Percentiles rank a stretch among this genome's conserved stretches.
Evolutionary conservation across 768 basidiomycete genomes (phyloP).

Genomic region (Rhodotorula graminis): DNA sequence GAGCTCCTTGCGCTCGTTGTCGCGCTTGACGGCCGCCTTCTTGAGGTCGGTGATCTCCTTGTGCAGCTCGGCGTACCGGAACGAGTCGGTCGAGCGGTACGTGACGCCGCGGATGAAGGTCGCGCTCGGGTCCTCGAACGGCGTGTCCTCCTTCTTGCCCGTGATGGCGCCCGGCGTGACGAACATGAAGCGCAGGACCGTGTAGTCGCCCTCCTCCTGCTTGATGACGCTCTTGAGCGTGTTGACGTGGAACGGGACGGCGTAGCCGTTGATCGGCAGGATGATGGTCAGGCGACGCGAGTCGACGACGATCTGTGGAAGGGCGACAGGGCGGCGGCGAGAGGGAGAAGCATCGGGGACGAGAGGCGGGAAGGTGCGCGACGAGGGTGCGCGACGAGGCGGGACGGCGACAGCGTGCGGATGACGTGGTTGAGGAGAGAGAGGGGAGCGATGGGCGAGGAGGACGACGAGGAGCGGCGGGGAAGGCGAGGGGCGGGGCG

Average conservation of each 20-base stretch:
- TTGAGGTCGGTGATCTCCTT: constrained; percentile 92
- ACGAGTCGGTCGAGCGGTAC: constrained; percentile 81
- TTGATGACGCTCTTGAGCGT: constrained; percentile 97
- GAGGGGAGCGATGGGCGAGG: too few relatives aligned
- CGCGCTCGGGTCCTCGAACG: constrained; percentile 92
- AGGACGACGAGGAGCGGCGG: too few relatives aligned
- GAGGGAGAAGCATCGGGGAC: too few relatives aligned
- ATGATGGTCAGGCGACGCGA: constrained; percentile 83
- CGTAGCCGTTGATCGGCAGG: constrained; percentile 87
- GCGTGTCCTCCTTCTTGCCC: constrained; percentile 97
- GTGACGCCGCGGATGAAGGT: constrained; percentile 94
- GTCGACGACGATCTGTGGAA: constrained; percentile 75
- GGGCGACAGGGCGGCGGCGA: background rate
- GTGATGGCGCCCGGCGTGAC: constrained; percentile 96
- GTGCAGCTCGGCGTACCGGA: constrained; percentile 80
- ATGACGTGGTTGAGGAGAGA: too few relatives aligned
- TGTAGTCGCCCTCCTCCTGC: constrained; percentile 91
- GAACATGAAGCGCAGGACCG: constrained; percentile 93
- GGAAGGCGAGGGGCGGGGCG: too few relatives aligned
- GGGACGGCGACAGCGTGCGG: too few relatives aligned
- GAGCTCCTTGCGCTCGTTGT: constrained; percentile 96
- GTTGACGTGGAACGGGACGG: constrained; percentile 96
- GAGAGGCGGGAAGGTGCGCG: too few relatives aligned
- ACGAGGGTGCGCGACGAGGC: too few relatives aligned
- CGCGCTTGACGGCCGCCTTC: constrained; percentile 93